Evolutionary conservation across 1,284 basidiomycete genomes (phyloP).

Genomic region (Heterobasidion occidentale): DNA sequence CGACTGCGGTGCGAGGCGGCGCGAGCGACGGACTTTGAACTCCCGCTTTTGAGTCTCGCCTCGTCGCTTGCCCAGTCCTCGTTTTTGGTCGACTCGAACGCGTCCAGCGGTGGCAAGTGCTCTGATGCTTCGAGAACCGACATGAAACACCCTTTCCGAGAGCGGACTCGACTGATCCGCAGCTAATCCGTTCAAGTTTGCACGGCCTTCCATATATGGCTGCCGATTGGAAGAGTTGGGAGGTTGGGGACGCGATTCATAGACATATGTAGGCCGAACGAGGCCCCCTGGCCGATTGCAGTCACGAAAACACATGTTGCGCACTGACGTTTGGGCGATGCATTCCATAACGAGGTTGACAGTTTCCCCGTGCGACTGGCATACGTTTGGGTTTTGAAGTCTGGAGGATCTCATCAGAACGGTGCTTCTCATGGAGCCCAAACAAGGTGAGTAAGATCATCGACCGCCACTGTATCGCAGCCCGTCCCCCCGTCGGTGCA

Average conservation of each 20-base stretch:
- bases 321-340: neutral
- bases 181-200: neutral
- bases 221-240: neutral
- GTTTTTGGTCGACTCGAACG: no score
- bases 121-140: no score
- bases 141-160: no score
- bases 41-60: neutral
- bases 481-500: no score
- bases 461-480: neutral
- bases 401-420: neutral
- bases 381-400: neutral
- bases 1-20: no score
- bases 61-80: no score
- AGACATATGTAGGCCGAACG: neutral
- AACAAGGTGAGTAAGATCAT: neutral
- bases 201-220: neutral
- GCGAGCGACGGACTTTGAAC: neutral
- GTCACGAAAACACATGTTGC: neutral
- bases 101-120: no score
- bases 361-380: neutral
- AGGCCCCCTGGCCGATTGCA: no score
- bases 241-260: neutral
- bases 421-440: neutral
- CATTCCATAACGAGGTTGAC: neutral
- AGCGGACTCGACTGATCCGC: neutral